Conservation (phyloP, 345 rosid genomes). For the Populus ilicifolia region DNA sequence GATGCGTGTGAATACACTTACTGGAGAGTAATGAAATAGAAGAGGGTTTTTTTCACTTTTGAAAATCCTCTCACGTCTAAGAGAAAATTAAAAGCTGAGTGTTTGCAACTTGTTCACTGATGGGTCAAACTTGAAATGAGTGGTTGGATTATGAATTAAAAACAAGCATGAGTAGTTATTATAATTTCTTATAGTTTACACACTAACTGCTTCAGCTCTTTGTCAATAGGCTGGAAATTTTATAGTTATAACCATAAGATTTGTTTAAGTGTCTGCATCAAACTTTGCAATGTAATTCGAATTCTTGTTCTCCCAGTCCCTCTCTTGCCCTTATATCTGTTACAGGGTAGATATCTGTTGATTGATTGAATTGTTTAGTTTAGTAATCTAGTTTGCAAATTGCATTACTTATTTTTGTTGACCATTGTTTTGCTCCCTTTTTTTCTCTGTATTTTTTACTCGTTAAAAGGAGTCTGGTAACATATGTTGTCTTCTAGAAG, state of each 20-base stretch:
- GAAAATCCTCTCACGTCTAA: background rate
- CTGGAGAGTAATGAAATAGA: background rate
- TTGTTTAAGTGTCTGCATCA: too few species aligned
- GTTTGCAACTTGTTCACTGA: background rate
- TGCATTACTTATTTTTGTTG: background rate
- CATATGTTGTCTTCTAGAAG: background rate
- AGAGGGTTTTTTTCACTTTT: background rate
- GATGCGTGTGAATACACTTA: background rate
- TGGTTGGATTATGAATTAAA: background rate
- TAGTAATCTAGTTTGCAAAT: background rate
- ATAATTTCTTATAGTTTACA: background rate
- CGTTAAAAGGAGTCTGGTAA: background rate
- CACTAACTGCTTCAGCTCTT: background rate
- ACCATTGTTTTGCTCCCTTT: background rate
- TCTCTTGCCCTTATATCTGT: too few species aligned
- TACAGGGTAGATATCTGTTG: too few species aligned
- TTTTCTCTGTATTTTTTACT: background rate
- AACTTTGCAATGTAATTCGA: too few species aligned
- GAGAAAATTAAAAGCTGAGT: background rate
- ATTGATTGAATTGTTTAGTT: background rate
- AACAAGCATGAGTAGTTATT: background rate
- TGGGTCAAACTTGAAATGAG: background rate
- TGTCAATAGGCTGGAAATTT: background rate
- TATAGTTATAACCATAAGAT: background rate
- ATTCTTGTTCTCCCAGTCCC: too few species aligned